phyloP scores from a whole-genome alignment of 306 rosid species.

The Citrullus mucosospermus region DNA sequence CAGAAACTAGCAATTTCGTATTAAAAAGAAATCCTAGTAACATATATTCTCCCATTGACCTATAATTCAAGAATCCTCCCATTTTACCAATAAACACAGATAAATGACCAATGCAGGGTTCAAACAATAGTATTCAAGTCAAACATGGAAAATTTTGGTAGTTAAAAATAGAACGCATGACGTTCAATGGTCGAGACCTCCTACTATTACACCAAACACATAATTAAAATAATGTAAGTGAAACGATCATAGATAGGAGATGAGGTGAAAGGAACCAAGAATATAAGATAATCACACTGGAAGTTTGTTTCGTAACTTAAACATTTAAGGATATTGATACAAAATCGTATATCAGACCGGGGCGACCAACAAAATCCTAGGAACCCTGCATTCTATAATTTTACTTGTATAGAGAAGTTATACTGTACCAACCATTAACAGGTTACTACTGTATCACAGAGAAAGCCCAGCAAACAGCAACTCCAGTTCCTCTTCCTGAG shows the following conservation, averaged over 20 bases:
- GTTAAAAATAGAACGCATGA: neutral
- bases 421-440: neutral
- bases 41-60: neutral
- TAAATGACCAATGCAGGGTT: neutral
- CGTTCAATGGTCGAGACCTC: neutral
- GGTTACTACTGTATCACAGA: conserved; percentile 24
- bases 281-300: neutral
- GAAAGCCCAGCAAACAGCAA: conserved; percentile 77
- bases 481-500: conserved; percentile 70
- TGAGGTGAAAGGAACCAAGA: neutral
- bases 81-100: neutral
- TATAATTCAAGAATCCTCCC: neutral
- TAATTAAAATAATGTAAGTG: neutral
- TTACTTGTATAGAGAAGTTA: neutral
- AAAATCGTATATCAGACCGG: neutral
- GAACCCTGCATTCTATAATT: neutral
- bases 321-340: neutral
- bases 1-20: too few relatives aligned
- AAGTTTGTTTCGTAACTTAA: neutral
- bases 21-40: neutral
- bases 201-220: neutral
- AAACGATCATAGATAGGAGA: neutral
- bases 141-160: neutral
- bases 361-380: neutral
- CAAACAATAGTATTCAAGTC: neutral